A percentile compares a stretch with the other conserved stretches of the same genome.
Evolutionary conservation across 768 basidiomycete species (phyloP).

Genomic region (Suillus placidus): DNA sequence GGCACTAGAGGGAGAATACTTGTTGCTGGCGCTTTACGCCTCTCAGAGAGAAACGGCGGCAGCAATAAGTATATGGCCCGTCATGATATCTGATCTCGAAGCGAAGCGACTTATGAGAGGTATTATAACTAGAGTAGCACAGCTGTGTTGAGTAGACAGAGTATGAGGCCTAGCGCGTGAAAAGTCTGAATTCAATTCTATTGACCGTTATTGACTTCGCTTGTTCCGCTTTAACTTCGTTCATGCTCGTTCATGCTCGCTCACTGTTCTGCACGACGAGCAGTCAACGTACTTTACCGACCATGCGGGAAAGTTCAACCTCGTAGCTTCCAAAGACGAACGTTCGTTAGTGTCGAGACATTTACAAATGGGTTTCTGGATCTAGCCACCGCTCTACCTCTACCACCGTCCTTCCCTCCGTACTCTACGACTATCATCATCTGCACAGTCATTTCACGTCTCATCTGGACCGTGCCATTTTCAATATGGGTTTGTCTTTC

Average conservation of each 20-base stretch:
- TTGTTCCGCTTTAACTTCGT: background rate
- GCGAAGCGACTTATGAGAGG: background rate
- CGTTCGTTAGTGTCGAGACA: conserved; percentile 28
- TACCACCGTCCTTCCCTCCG: conserved; percentile 65
- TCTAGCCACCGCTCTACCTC: conserved; percentile 72
- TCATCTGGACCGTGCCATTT: conserved; percentile 63
- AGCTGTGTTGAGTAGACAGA: background rate
- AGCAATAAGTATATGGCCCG: background rate
- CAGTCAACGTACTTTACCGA: conserved; percentile 13
- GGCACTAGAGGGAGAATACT: background rate
- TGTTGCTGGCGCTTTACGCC: background rate
- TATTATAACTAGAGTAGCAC: background rate
- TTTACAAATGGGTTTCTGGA: conserved; percentile 73
- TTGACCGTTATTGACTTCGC: background rate
- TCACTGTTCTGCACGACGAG: conserved; percentile 18
- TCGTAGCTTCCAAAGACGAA: conserved; percentile 21
- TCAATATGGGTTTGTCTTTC: conserved; percentile 66
- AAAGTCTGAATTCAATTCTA: background rate
- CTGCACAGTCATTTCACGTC: conserved; percentile 61
- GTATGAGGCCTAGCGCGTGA: background rate
- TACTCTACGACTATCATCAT: conserved; percentile 80
- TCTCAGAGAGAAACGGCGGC: background rate
- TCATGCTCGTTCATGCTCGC: conserved; percentile 28
- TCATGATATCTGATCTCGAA: background rate
- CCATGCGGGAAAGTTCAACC: conserved; percentile 14